Evolutionary conservation across 1,284 basidiomycete species (phyloP), one percentile per base, ranked within the genome.

Genomic region (Pyrrhoderma lamaoense): DNA sequence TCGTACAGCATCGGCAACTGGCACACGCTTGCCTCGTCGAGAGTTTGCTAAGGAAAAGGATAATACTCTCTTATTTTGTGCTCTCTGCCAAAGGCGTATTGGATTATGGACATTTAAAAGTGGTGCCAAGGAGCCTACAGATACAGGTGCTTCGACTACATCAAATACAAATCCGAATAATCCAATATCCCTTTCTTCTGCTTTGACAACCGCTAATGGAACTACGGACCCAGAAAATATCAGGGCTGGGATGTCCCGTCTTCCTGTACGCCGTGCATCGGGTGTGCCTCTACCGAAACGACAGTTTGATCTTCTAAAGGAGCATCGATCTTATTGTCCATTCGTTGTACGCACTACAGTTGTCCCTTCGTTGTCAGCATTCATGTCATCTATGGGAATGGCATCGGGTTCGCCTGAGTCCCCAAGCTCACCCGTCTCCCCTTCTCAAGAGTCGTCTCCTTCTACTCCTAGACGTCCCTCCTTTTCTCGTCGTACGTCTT

Each of bases 301-400:
- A 45, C 76, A 75, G 27, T 79, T 89, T 51, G 85, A 90, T 62
- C 62, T 89, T 19, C 65, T 88, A 38, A 83, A 80, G 59, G 88
- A 90, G 63, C 87, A 90, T 61, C 74, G 88, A 19, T 80, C 85
- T 2, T 87, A 86, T 58, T 90, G 88, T 59, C 87, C 87, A 18
- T 90, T 87, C 57, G 76, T 86, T 44, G 80, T 83, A 21, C 75
- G 77, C 19, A 85, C 85, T 5, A 86, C 84, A 1, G 61, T 71
- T 2, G 68, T 89, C 8, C 83, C 84, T 2, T 74, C 78, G 1
- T 63, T 82, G 8, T 71, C 79, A n/a, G 61, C 68, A 8, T 61
- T 61, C 58, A 49, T 60, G 57, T 9, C 34, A 56, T 31, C 42
- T 5, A 42, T 23, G n/a, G 23, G 42, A 8, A 9, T 19, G 13